Evolutionary conservation across 2,329 filamentous ascomycete species (phyloP).

Genomic region (Cyphellophora europaea): DNA sequence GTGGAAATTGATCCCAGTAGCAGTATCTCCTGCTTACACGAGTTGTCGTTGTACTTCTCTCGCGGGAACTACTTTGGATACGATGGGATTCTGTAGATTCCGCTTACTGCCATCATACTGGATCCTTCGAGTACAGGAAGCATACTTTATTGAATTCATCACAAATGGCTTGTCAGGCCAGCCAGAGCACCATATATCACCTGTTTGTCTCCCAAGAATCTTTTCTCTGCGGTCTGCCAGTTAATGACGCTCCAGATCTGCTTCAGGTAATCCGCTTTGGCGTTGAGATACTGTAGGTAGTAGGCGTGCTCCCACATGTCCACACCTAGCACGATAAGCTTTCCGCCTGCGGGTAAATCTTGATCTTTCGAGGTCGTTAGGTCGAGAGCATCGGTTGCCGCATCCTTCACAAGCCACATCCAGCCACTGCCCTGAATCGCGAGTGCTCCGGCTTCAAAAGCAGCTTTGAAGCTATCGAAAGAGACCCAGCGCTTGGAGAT

Average conservation of each 20-base stretch:
- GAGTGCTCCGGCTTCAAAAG: conserved; percentile 57
- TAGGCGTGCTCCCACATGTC: conserved; percentile 96
- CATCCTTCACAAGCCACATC: conserved; percentile 72
- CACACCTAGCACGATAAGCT: conserved; percentile 58
- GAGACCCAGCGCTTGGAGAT: conserved; percentile 61
- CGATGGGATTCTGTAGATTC: too few species aligned
- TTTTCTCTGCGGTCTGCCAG: conserved; percentile 14
- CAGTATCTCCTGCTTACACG: too few species aligned
- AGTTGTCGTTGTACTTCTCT: too few species aligned
- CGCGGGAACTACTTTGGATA: too few species aligned
- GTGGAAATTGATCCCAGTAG: too few species aligned
- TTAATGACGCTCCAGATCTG: conserved; percentile 15
- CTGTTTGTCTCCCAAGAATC: conserved; percentile 7
- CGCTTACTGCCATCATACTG: too few species aligned
- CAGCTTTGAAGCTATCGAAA: conserved; percentile 54
- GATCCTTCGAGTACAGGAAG: too few species aligned
- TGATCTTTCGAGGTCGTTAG: conserved; percentile 82
- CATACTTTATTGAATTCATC: too few species aligned
- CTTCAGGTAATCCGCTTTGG: conserved; percentile 14
- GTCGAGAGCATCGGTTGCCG: conserved; percentile 40
- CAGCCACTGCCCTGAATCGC: conserved; percentile 76
- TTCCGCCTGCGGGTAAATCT: conserved; percentile 36
- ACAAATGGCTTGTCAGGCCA: conserved; percentile 9
- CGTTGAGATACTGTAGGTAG: conserved; percentile 54
- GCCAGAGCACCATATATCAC: conserved; percentile 9